phyloP scores from a whole-genome alignment of 2,329 filamentous ascomycete genomes.

The Zopfia rhizophila region DNA sequence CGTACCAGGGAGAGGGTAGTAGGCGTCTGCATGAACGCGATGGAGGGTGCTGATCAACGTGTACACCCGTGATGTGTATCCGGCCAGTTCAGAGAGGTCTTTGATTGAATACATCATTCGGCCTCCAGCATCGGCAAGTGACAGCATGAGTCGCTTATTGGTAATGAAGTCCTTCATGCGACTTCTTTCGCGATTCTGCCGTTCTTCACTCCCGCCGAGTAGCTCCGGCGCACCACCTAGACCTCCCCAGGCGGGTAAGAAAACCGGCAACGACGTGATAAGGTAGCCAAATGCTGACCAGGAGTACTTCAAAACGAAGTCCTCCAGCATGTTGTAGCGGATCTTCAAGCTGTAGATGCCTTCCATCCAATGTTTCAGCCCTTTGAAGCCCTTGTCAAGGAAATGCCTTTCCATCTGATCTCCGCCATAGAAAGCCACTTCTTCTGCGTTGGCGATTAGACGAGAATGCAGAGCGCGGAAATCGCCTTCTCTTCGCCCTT shows the following conservation, averaged over 20 bases:
- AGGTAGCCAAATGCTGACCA: constrained; percentile 99
- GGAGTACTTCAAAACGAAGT: constrained; percentile 97
- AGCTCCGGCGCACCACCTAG: constrained; percentile 78
- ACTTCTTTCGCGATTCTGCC: constrained; percentile 74
- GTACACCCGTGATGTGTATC: constrained; percentile 95
- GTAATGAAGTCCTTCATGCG: constrained; percentile 99
- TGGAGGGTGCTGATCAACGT: constrained; percentile 95
- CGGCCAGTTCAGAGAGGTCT: constrained; percentile 93
- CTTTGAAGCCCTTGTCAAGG: constrained; percentile 90
- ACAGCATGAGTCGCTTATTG: constrained; percentile 98
- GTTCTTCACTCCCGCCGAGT: constrained; percentile 57
- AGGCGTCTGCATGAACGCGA: constrained; percentile 89
- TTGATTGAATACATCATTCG: constrained; percentile 99
- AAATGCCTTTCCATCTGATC: constrained; percentile 95
- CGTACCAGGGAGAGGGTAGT: constrained; percentile 73
- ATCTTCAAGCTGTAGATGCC: constrained; percentile 98
- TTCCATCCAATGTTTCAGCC: constrained; percentile 96
- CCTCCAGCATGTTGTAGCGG: constrained; percentile 97
- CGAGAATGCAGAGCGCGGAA: constrained; percentile 92
- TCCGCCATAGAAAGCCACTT: constrained; percentile 96
- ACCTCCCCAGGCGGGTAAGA: constrained; percentile 93
- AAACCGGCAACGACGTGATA: constrained; percentile 90
- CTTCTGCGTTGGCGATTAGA: constrained; percentile 95
- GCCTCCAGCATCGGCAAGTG: constrained; percentile 92
- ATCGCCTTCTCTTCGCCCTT: constrained; percentile 93